phyloP scores from a whole-genome alignment of 768 basidiomycete genomes.

The Auricularia sp. region DNA sequence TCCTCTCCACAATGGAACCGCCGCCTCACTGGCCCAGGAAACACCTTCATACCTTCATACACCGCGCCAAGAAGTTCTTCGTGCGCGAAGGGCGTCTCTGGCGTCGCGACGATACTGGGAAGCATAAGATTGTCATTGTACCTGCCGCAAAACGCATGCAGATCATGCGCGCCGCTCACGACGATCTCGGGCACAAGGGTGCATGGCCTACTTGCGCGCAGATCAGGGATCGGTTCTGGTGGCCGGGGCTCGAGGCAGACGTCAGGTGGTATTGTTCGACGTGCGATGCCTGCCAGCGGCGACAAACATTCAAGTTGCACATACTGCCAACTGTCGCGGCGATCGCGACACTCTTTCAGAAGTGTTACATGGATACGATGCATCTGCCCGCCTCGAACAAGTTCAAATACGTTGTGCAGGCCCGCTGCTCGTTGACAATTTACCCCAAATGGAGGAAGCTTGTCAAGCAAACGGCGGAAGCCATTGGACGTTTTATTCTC shows the following conservation, averaged over 20 bases:
- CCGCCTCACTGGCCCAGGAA: not conserved
- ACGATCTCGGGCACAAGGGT: constrained; percentile 14
- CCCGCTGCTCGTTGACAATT: constrained; percentile 13
- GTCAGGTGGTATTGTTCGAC: constrained; percentile 23
- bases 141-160: not conserved
- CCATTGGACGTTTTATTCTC: constrained; percentile 6
- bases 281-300: constrained; percentile 25
- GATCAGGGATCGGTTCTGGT: constrained; percentile 19
- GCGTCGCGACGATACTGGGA: constrained; percentile 6
- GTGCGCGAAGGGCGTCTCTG: constrained; percentile 9
- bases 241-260: constrained; percentile 20
- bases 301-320: constrained; percentile 11
- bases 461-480: constrained; percentile 7
- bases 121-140: constrained; percentile 12
- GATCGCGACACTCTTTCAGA: constrained; percentile 17
- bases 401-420: constrained; percentile 9
- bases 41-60: not conserved
- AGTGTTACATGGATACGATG: constrained; percentile 8
- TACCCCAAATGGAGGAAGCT: constrained; percentile 16
- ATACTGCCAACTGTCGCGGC: constrained; percentile 16
- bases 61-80: constrained; percentile 4
- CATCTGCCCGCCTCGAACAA: constrained; percentile 1
- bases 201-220: constrained; percentile 2
- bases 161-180: constrained; percentile 11
- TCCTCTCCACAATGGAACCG: not conserved